Evolutionary conservation across 164 flowering plant species (phyloP), one percentile per base, ranked within the genome.

Genomic region (Euptelea pleiosperma): DNA sequence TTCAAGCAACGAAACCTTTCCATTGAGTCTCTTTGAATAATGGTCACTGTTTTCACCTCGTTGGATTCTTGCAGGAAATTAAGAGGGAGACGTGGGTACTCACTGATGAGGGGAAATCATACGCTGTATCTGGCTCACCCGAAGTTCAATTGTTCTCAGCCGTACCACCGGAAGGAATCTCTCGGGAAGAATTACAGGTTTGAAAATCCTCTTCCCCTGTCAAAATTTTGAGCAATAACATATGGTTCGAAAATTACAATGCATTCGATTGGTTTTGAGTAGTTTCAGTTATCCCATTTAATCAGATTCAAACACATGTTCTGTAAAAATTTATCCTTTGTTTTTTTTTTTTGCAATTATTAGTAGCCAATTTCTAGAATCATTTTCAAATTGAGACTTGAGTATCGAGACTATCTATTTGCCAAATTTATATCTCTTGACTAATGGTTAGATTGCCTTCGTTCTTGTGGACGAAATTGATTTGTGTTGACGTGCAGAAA

Each of bases 11-110:
- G 52, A 48, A 5, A 14, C 7, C 10, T 26, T 15, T 29, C 12
- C 8, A 19, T 51, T 29, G 26, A 28, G 29, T 31, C n/a, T 29
- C 19, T 25, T 7, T 26, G 7, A 1, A 46, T 9, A 5, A 8
- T 15, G 22, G 50, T 12, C 1, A 31, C 7, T 58, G 11, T 28
- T 11, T 12, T 15, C 43, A 4, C 16, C 14, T 39, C 29, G 21
- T 22, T 14, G 44, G 16, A 33, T 57, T 39, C 31, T 16, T 60
- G 60, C 85, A 90, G 99, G 97, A 86, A 57, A 79, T 88, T 48
- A 86, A 88, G 76, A 81, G 71, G 74, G 94, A 86, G 68, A 72
- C 66, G 8, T 93, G 92, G 94, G 83, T 79, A 34, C 83, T 93
- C 3, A 86, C 89, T 3, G 80, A 82, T 26, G 99, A 93, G 63